Evolutionary conservation across 73 alveolate species (phyloP).

Genomic region (Uronychia binucleata): DNA sequence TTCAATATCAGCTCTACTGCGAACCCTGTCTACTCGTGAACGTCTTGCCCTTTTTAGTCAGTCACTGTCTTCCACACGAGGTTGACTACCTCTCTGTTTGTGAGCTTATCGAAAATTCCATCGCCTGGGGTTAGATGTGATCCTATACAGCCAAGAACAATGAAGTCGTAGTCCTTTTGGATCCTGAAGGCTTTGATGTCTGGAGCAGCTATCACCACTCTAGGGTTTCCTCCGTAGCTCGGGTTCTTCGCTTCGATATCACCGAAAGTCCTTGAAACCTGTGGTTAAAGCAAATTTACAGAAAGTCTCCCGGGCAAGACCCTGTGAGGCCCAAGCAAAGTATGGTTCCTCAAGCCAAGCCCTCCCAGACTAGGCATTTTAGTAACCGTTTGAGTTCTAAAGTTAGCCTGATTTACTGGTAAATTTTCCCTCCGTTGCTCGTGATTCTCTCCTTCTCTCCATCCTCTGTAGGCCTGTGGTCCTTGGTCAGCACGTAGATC

Average conservation of each 20-base stretch:
- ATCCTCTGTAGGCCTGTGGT: constrained; percentile 90
- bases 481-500: constrained; percentile 65
- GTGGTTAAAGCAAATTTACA: too few species aligned
- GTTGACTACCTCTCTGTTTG: constrained; percentile 85
- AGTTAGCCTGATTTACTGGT: constrained; percentile 21
- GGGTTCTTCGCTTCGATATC: constrained; percentile 69
- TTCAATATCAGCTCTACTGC: constrained; percentile 8
- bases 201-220: constrained; percentile 62
- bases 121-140: constrained; percentile 29
- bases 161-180: constrained; percentile 73
- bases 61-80: constrained; percentile 70
- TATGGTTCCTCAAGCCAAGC: constrained; percentile 17
- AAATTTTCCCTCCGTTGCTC: constrained; percentile 85
- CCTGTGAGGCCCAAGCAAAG: constrained; percentile 68
- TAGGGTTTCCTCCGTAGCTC: constrained; percentile 68
- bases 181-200: constrained; percentile 75
- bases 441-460: constrained; percentile 81
- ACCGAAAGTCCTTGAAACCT: constrained; percentile 67
- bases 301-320: constrained; percentile 76
- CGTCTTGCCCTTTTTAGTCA: not conserved
- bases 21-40: constrained; percentile 9
- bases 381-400: constrained; percentile 24
- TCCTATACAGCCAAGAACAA: constrained; percentile 48
- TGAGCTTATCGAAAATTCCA: constrained; percentile 93
- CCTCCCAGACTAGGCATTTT: constrained; percentile 57